Percentiles rank a stretch among this genome's conserved stretches.
Conservation (phyloP, 1,284 basidiomycete genomes). For the Marasmius fiardii region DNA sequence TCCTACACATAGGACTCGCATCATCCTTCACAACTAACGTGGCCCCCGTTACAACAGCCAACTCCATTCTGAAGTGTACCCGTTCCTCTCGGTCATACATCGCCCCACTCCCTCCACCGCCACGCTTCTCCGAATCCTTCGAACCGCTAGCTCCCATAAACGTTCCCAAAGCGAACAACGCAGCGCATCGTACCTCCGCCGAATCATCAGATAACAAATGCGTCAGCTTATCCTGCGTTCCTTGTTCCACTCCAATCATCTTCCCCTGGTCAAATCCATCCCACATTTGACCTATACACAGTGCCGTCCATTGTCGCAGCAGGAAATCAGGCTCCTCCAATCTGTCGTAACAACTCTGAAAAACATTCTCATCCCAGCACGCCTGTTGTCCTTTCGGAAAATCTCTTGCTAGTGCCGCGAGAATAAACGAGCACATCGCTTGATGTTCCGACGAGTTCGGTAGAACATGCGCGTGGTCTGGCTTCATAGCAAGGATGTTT, state of each 20-base stretch:
- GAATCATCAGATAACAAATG: constrained; percentile 84
- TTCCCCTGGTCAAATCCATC: constrained; percentile 91
- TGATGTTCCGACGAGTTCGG: constrained; percentile 96
- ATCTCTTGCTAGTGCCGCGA: constrained; percentile 90
- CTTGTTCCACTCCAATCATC: constrained; percentile 77
- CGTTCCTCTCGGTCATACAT: constrained; percentile 81
- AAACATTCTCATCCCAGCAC: constrained; percentile 83
- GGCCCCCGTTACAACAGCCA: constrained; percentile 73
- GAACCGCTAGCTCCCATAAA: constrained; percentile 90
- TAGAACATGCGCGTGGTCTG: constrained; percentile 54
- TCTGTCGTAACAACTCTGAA: constrained; percentile 86
- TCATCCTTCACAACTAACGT: constrained; percentile 87
- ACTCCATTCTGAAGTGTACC: constrained; percentile 78
- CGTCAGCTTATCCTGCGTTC: constrained; percentile 86
- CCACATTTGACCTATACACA: constrained; percentile 97
- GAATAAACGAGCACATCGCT: constrained; percentile 98
- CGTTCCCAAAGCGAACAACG: constrained; percentile 90
- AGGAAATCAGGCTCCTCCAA: constrained; percentile 91
- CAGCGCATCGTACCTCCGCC: constrained; percentile 90
- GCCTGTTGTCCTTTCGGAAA: constrained; percentile 85
- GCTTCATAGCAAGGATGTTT: constrained; percentile 67
- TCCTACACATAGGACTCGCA: constrained; percentile 94
- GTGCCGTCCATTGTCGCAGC: constrained; percentile 89
- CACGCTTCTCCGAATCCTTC: constrained; percentile 57
- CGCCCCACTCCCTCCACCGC: constrained; percentile 85